Conservation (phyloP, 2,329 filamentous ascomycete genomes). For the Penicillium brevicompactum region DNA sequence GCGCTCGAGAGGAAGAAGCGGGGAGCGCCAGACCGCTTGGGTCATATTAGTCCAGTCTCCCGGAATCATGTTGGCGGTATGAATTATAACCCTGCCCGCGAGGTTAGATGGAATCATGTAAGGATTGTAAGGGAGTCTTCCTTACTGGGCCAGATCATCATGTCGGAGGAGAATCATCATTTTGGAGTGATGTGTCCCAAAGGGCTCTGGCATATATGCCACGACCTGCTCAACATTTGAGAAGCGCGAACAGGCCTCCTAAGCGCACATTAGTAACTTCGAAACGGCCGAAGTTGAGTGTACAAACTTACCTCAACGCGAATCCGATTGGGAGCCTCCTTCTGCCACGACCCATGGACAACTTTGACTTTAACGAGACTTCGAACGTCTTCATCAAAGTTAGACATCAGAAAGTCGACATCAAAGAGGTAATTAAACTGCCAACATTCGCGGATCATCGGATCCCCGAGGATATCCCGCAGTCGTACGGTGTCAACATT, state of each 20-base stretch:
- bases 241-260: constrained; percentile 65
- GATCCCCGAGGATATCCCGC: constrained; percentile 70
- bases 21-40: constrained; percentile 79
- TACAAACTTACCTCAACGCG: constrained; percentile 55
- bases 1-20: constrained; percentile 59
- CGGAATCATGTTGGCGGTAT: constrained; percentile 89
- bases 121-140: not conserved
- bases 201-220: constrained; percentile 79
- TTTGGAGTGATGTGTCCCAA: constrained; percentile 84
- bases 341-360: constrained; percentile 68
- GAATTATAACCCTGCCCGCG: constrained; percentile 65
- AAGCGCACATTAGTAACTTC: not conserved
- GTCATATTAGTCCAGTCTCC: constrained; percentile 88
- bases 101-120: constrained; percentile 1
- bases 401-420: constrained; percentile 61
- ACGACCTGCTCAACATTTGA: constrained; percentile 70
- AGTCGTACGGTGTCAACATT: constrained; percentile 70
- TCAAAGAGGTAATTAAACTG: constrained; percentile 60
- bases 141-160: constrained; percentile 70
- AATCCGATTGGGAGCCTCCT: constrained; percentile 62
- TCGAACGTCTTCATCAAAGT: constrained; percentile 61
- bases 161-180: constrained; percentile 83
- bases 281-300: not conserved
- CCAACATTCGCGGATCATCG: constrained; percentile 67
- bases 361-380: constrained; percentile 58